Evolutionary conservation across 2,329 filamentous ascomycete species (phyloP).

Genomic region (Penicillium sp.): DNA sequence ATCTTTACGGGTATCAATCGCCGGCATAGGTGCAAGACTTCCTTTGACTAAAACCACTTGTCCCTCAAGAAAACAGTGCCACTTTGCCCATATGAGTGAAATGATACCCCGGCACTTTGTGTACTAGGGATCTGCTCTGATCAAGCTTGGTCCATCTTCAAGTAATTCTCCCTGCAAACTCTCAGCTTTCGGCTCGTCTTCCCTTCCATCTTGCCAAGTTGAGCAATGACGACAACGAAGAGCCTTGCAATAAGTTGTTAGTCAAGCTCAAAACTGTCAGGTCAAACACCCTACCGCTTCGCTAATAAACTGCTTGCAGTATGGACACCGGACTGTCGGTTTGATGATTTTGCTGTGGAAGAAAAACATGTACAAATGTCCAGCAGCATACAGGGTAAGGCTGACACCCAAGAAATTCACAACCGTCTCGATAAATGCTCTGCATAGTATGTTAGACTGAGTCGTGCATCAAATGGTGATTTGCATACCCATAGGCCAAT

Average conservation of each 20-base stretch:
- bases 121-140: not conserved
- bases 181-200: conserved; percentile 37
- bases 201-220: conserved; percentile 59
- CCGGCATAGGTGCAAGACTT: too few species aligned
- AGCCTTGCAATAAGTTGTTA: conserved; percentile 34
- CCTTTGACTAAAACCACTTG: too few species aligned
- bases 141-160: not conserved
- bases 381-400: conserved; percentile 64
- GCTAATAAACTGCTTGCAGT: conserved; percentile 51
- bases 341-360: conserved; percentile 71
- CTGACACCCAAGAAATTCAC: conserved; percentile 68
- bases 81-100: too few species aligned
- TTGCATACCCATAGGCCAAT: conserved; percentile 65
- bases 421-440: conserved; percentile 46
- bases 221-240: conserved; percentile 58
- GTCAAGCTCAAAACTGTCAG: not conserved
- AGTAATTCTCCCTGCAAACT: not conserved
- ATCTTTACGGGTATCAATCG: too few species aligned
- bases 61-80: too few species aligned
- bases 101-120: too few species aligned
- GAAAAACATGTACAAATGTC: conserved; percentile 61
- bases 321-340: conserved; percentile 67
- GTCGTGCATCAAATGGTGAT: not conserved
- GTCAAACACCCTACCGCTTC: conserved; percentile 54
- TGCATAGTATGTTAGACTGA: not conserved